These are phyloP conservation scores for Protomyces inouyei DNA, from an alignment of 1,139 yeast genomes.

Conservation along the genomic window DNA sequence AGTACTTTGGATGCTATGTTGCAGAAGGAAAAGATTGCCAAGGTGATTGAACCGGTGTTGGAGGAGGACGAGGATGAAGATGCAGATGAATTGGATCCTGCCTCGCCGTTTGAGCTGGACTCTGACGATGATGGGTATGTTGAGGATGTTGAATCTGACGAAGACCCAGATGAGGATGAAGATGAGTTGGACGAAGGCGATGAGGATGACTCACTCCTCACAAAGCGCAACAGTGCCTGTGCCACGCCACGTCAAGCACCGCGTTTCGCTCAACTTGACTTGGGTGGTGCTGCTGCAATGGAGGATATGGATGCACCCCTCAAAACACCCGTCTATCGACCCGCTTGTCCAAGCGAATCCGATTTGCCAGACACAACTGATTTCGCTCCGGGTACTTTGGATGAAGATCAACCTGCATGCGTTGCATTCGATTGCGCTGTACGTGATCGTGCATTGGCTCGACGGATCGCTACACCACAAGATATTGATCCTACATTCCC, in stretches of 20 bases:
- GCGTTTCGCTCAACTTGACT: background rate
- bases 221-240: background rate
- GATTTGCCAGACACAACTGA: slow-evolving; percentile 28
- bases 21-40: slow-evolving; percentile 18
- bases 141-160: slow-evolving; percentile 18
- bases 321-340: slow-evolving; percentile 14
- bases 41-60: slow-evolving; percentile 21
- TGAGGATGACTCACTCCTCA: background rate
- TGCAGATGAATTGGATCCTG: background rate
- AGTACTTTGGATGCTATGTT: slow-evolving; percentile 12
- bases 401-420: slow-evolving; percentile 29
- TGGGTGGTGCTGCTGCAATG: background rate
- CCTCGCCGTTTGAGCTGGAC: background rate
- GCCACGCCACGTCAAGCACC: background rate
- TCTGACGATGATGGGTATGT: slow-evolving; percentile 7
- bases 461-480: slow-evolving; percentile 24
- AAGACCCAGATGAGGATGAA: slow-evolving; percentile 18
- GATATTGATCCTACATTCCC: slow-evolving; percentile 29
- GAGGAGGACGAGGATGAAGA: slow-evolving; percentile 28
- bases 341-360: slow-evolving; percentile 27
- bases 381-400: slow-evolving; percentile 27
- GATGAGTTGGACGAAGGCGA: slow-evolving; percentile 7
- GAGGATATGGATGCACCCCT: background rate
- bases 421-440: slow-evolving; percentile 26
- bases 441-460: slow-evolving; percentile 8